Evolutionary conservation across 108 stramenopile genomes (phyloP).

Genomic region (Phaeodactylum tricornutum): DNA sequence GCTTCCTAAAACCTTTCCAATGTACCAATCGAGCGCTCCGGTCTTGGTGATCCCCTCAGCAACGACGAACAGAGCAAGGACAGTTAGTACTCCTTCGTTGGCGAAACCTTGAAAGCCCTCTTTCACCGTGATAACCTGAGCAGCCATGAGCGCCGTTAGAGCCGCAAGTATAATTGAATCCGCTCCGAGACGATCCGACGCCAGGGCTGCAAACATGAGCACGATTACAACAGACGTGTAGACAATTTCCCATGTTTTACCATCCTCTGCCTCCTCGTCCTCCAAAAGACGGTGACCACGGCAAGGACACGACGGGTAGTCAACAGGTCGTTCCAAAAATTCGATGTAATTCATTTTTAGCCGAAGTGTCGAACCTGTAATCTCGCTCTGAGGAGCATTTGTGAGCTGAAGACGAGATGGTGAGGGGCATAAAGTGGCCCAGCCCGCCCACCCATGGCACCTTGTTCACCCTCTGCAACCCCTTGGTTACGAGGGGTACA

Average conservation of each 20-base stretch:
- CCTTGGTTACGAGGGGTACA: too few relatives aligned
- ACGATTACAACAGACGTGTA: conserved; percentile 46
- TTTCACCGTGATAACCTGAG: conserved; percentile 46
- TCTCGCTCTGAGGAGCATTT: too few relatives aligned
- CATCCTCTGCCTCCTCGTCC: too few relatives aligned
- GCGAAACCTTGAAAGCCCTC: conserved; percentile 75
- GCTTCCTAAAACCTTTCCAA: conserved; percentile 64
- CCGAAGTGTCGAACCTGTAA: too few relatives aligned
- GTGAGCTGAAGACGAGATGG: too few relatives aligned
- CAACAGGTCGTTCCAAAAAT: too few relatives aligned
- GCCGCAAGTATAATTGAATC: conserved; percentile 63
- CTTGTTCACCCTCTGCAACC: too few relatives aligned
- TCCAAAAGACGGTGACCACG: too few relatives aligned
- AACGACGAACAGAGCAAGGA: conserved; percentile 75
- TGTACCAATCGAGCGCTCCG: conserved; percentile 84
- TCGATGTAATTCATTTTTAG: too few relatives aligned
- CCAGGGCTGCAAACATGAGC: conserved; percentile 49
- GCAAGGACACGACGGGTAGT: too few relatives aligned
- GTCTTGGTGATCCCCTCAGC: conserved; percentile 73
- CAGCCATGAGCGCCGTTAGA: conserved; percentile 59
- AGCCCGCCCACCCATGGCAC: too few relatives aligned
- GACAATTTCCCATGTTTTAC: conserved; percentile 39
- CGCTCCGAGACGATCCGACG: conserved; percentile 58
- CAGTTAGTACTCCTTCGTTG: conserved; percentile 72
- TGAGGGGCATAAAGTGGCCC: too few relatives aligned